These are phyloP conservation scores for Xylogone sp. DNA, from an alignment of 2,329 filamentous ascomycete genomes.

Conservation along the genomic window DNA sequence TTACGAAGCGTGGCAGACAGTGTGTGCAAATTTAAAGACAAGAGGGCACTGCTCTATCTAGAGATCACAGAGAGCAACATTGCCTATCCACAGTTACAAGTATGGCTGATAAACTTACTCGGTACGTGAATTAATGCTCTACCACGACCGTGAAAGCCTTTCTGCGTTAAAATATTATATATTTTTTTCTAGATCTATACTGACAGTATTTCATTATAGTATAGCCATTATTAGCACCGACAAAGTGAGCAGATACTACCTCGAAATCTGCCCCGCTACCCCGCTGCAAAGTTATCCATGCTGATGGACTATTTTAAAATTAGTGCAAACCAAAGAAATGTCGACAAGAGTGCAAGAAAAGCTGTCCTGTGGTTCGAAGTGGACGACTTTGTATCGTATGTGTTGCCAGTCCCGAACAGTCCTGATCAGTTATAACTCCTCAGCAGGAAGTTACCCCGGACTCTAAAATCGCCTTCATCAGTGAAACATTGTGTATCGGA, in stretches of 20 bases:
- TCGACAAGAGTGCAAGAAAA: conserved; percentile 98
- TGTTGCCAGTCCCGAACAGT: not conserved
- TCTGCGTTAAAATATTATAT: not conserved
- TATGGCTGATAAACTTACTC: conserved; percentile 93
- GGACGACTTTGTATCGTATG: conserved; percentile 87
- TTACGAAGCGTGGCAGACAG: not conserved
- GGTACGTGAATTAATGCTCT: conserved; percentile 54
- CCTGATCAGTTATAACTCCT: not conserved
- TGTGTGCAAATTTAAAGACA: not conserved
- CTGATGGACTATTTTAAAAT: conserved; percentile 35
- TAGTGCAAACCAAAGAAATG: conserved; percentile 98
- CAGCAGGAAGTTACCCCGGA: conserved; percentile 65
- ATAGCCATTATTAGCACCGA: conserved; percentile 98
- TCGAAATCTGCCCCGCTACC: conserved; percentile 34
- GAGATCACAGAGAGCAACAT: not conserved
- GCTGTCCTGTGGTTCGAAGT: conserved; percentile 93
- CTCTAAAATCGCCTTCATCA: conserved; percentile 97
- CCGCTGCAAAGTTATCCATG: conserved; percentile 19
- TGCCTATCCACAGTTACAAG: conserved; percentile 5
- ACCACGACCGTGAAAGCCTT: not conserved
- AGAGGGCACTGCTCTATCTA: not conserved
- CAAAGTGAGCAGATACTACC: conserved; percentile 63
- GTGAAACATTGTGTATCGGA: conserved; percentile 91
- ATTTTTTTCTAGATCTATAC: not conserved
- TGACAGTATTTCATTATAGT: conserved; percentile 44